Percentiles rank a stretch among this genome's conserved stretches.
Evolutionary conservation across 148 eudicot genomes (phyloP).

Genomic region (Camellia granthamiana): DNA sequence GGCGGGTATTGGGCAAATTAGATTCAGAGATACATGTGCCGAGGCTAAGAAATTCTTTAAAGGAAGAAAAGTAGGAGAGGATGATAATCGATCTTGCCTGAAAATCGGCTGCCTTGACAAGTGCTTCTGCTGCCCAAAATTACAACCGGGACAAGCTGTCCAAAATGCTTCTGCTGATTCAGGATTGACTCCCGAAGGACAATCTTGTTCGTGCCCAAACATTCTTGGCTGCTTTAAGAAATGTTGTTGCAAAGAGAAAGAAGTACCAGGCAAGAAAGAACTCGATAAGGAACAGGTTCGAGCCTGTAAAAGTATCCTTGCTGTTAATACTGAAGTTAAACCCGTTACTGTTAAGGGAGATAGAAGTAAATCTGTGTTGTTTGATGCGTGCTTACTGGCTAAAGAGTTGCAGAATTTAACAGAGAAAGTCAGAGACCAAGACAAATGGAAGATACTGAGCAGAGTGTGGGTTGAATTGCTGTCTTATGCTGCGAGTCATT

Average conservation of each 20-base stretch:
- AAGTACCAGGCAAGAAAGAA: too few relatives aligned
- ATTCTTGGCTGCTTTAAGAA: too few relatives aligned
- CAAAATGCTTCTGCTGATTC: too few relatives aligned
- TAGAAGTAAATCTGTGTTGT: constrained; percentile 21
- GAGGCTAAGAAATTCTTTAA: constrained; percentile 31
- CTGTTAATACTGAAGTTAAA: neutral
- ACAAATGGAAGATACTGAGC: constrained; percentile 21
- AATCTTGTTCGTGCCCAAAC: too few relatives aligned
- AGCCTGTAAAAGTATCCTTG: constrained; percentile 9
- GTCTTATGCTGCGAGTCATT: constrained; percentile 8
- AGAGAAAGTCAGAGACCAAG: neutral
- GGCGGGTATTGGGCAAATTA: constrained; percentile 35
- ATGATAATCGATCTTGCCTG: neutral
- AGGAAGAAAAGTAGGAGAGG: neutral
- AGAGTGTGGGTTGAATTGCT: constrained; percentile 27
- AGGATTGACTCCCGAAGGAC: too few relatives aligned
- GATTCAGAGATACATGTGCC: constrained; percentile 40
- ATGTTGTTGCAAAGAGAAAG: too few relatives aligned
- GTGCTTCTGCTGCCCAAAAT: neutral
- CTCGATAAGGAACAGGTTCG: neutral
- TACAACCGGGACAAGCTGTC: neutral
- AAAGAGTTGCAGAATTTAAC: neutral
- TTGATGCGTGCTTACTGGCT: constrained; percentile 22
- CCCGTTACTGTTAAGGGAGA: constrained; percentile 16
- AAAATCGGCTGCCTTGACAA: neutral